A percentile compares a stretch with the other conserved stretches of the same genome.
These are phyloP conservation scores for Wickerhamiella cacticola DNA, from an alignment of 805 yeast genomes.

Conservation along the genomic window DNA sequence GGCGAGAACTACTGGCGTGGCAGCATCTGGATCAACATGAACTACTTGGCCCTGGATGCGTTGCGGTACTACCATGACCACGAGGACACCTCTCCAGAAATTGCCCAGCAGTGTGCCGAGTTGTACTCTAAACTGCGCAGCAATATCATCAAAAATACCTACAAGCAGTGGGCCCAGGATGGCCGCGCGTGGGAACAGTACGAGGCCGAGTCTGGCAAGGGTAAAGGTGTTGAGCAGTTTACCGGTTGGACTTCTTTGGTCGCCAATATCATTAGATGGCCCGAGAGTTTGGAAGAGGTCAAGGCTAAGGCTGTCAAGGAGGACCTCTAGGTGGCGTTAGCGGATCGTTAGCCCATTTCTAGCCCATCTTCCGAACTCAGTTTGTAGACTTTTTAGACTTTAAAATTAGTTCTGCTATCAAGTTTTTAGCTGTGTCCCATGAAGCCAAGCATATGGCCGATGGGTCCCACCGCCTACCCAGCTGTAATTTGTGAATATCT, in stretches of 20 bases:
- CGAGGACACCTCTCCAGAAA: slow-evolving; percentile 25
- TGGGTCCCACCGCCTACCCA: too few relatives aligned
- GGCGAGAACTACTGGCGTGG: slow-evolving; percentile 96
- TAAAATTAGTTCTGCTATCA: too few relatives aligned
- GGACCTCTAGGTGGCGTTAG: slow-evolving; percentile 16
- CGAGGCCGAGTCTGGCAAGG: slow-evolving; percentile 59
- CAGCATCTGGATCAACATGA: slow-evolving; percentile 84
- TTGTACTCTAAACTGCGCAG: slow-evolving; percentile 49
- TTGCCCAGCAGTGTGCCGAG: slow-evolving; percentile 33
- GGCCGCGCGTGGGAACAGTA: slow-evolving; percentile 91
- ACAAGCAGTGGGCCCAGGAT: slow-evolving; percentile 54
- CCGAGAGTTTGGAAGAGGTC: slow-evolving; percentile 31
- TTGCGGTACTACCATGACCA: slow-evolving; percentile 41
- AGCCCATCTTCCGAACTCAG: too few relatives aligned
- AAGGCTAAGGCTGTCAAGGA: slow-evolving; percentile 21
- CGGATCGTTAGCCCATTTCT: too few relatives aligned
- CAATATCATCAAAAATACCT: slow-evolving; percentile 58
- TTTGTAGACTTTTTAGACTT: too few relatives aligned
- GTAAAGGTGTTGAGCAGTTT: slow-evolving; percentile 77
- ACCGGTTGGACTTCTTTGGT: slow-evolving; percentile 89
- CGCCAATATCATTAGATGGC: slow-evolving; percentile 73
- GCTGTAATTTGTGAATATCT: too few relatives aligned
- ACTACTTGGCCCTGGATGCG: slow-evolving; percentile 67
- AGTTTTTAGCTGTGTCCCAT: too few relatives aligned
- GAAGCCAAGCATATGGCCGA: too few relatives aligned